Evolutionary conservation across 768 basidiomycete genomes (phyloP), one percentile per base, ranked within the genome.

Genomic region (Phanerodontia chrysosporium): DNA sequence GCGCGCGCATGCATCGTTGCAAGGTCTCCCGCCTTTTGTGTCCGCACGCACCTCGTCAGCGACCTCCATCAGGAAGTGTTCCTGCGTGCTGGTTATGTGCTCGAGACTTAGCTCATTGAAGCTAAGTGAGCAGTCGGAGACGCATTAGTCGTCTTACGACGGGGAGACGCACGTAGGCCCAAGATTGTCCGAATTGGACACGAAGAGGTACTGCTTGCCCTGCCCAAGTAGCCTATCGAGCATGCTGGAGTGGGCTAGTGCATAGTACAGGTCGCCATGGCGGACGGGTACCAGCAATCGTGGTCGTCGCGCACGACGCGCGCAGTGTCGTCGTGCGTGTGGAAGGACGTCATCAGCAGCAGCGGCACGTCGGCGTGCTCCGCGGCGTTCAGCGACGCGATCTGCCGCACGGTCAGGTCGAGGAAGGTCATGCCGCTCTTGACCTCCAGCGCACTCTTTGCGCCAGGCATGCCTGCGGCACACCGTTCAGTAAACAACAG

Each of bases 11-110:
- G 87, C 82, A 62, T 86, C 85, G 66, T 87, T 35, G 6, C 32
- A 35, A 70, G 32, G 13, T 6, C 32, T 6, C 32, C 84, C 84
- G 74, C 81, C 82, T 76, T 89, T 87, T 73, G 89, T 82, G 65
- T 89, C 87, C 32, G 87, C 87, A 75, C 89, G 89, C 65, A 87
- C 89, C 78, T 89, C 89, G 80, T 89, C 88, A 9, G 88, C 89
- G 59, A 89, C 84, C 67, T 89, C 85, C 85, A 86, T 86, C 64
- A 87, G 67, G 75, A 86, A 87, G 70, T 88, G 86, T 53, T 84
- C 78, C 58, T 83, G 76, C 27, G 72, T 74, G 64, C 84, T 79
- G 48, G 85, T 79, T 82, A 89, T 87, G 74, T 85, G 83, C 59
- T 78, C 75, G 59, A 85, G 68, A 68, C 88, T 89, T 63, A 77